Conservation (phyloP, 2,329 filamentous ascomycete genomes). For the Emericellopsis cladophorae region DNA sequence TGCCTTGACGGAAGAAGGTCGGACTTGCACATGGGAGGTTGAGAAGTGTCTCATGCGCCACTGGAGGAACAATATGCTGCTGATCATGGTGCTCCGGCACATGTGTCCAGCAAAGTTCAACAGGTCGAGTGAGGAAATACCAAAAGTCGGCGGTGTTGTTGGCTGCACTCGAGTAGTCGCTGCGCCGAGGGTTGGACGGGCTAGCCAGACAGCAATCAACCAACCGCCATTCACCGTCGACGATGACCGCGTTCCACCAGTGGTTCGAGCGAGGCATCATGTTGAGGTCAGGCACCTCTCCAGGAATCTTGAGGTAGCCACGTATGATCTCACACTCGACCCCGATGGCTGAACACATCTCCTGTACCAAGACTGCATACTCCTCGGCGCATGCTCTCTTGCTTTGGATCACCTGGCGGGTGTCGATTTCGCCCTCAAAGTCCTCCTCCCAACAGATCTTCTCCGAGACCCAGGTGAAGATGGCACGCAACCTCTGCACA, state of each 20-base stretch:
- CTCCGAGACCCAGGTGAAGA: conserved; percentile 96
- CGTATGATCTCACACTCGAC: conserved; percentile 77
- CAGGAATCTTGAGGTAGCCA: conserved; percentile 83
- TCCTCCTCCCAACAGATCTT: conserved; percentile 94
- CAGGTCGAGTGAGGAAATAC: conserved; percentile 87
- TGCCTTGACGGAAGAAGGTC: conserved; percentile 69
- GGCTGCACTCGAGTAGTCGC: conserved; percentile 61
- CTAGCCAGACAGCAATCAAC: conserved; percentile 90
- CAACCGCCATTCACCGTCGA: conserved; percentile 92
- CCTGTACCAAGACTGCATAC: conserved; percentile 74
- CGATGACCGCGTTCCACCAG: conserved; percentile 92
- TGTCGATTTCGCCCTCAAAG: conserved; percentile 74
- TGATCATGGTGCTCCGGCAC: conserved; percentile 78
- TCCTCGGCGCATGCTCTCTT: conserved; percentile 81
- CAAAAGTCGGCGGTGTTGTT: conserved; percentile 66
- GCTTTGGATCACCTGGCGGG: conserved; percentile 69
- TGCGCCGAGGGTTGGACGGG: conserved; percentile 75
- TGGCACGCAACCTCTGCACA: conserved; percentile 81
- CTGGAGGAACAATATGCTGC: conserved; percentile 83
- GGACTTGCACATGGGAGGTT: conserved; percentile 79
- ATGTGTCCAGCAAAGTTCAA: conserved; percentile 91
- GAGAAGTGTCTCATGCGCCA: conserved; percentile 74
- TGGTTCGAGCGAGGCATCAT: conserved; percentile 83
- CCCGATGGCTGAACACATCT: conserved; percentile 88
- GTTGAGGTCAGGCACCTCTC: conserved; percentile 69